Evolutionary conservation across 805 yeast species (phyloP), one percentile per base, ranked within the genome.

Genomic region (Hemisphaericaspora nanyangensis): DNA sequence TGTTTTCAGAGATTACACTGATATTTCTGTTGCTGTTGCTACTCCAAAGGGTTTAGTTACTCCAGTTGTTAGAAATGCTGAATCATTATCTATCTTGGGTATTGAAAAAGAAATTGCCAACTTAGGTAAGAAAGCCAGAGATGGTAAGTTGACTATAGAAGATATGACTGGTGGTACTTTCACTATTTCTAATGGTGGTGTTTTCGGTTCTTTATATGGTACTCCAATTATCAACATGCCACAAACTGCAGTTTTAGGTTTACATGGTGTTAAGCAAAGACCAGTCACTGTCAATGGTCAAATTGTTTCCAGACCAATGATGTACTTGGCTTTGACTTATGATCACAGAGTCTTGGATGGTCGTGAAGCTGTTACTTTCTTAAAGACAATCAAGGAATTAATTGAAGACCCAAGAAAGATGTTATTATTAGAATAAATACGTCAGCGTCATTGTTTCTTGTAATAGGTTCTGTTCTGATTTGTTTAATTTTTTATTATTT

Each of bases 91-190:
- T 34, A 85, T 93, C 34, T 71, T 93, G 55, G 97, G 85, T 49
- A 82, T 93, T 49, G 99, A 93, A 72, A 67, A 81, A 55, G 96
- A 87, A 67, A 91, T 93, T 51, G 62, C 79, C 40, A 68, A 70
- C 52, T 75, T 93, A 56, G 93, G 97, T 68, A 73, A 72, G 60
- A 91, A 88, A 73, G 99, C 99, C 47, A 86, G 98, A 68, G 98
- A 91, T 63, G 93, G 93, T 59, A 90, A 93, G 72, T 78, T 93
- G 60, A 87, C 97, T 40, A 70, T 93, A 50, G 99, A 93, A 75
- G 99, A 93, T 68, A 91, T 93, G 98, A 79, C 96, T 45, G 99
- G 99, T 65, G 99, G 99, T 67, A 90, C 98, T 44, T 90, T 93
- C 77, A 93, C 99, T 58, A 93, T 93, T 57, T 93, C 98, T 40